Evolutionary conservation across 805 yeast species (phyloP).

Genomic region (Jamesozyma gamospora): DNA sequence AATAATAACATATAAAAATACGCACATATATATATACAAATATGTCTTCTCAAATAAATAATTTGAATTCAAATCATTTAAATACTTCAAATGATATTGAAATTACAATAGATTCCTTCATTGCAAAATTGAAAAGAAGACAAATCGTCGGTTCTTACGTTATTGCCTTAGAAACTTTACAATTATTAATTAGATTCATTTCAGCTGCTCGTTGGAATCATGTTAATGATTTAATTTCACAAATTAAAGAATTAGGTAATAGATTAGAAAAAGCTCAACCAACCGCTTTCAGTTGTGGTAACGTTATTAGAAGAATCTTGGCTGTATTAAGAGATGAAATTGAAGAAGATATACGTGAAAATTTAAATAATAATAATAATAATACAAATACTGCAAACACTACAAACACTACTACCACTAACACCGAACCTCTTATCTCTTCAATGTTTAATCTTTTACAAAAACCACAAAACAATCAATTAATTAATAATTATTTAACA

Average conservation of each 20-base stretch:
- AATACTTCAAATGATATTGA: slow-evolving; percentile 26
- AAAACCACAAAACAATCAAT: slow-evolving; percentile 31
- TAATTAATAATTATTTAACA: slow-evolving; percentile 1
- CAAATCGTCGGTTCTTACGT: slow-evolving; percentile 72
- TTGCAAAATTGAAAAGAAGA: slow-evolving; percentile 64
- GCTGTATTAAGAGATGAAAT: slow-evolving; percentile 82
- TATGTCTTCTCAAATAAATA: no score
- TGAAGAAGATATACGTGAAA: slow-evolving; percentile 37
- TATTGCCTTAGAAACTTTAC: slow-evolving; percentile 82
- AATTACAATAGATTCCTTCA: slow-evolving; percentile 35
- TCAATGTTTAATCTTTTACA: slow-evolving; percentile 82
- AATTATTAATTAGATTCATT: slow-evolving; percentile 74
- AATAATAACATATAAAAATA: no score
- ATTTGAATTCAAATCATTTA: no score
- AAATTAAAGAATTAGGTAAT: slow-evolving; percentile 66
- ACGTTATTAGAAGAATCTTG: slow-evolving; percentile 79
- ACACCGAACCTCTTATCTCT: slow-evolving; percentile 48
- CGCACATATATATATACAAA: no score
- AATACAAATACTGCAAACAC: neutral
- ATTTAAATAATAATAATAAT: slow-evolving; percentile 1
- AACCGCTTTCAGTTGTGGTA: slow-evolving; percentile 79
- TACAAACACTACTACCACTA: slow-evolving; percentile 6
- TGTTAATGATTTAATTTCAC: slow-evolving; percentile 58
- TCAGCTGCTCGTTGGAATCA: slow-evolving; percentile 84
- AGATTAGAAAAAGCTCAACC: slow-evolving; percentile 74